Base-by-base conservation (phyloP, 2,329 filamentous ascomycete genomes). In the Fusarium verrucosum region DNA sequence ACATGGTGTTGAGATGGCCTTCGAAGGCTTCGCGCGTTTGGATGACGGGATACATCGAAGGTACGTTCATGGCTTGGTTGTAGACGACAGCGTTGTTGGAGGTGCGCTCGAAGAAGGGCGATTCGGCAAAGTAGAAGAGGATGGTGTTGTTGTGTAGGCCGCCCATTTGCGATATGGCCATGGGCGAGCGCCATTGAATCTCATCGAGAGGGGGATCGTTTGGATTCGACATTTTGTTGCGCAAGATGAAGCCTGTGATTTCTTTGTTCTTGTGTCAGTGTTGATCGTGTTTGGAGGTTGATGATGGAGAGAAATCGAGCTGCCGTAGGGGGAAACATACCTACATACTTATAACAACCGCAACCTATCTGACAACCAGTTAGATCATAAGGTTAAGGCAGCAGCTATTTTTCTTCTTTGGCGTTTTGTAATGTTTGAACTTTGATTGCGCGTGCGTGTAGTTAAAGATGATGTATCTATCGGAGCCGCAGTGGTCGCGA, bases 61-160 rank as follows among this genome's bases (percentile, higher is more conserved):
- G 79, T 73, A 89, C 89, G 76, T 82, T 86, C 75, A 85, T 80
- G 37, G 87, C 86, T 74, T 90, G 88, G 63, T 79, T 83, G 70
- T 83, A 84, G 35, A 90, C 79, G 32, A 89, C 80, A 64, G 84
- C 85, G 74, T 90, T 90, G 74, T 90, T 90, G 65, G 86, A 89
- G 3, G 86, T 89, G 59, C 78, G 81, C 75, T 90, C 87, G 77
- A 87, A 90, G 77, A 89, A 90, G 22, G 88, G 87, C 58, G 87
- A 90, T 60, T 84, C 79, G 66, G 87, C 83, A 67, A 90, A 90
- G 78, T 90, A 90, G 78, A 85, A 88, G 58, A 89, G 84, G 58
- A 90, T 81, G 41, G 82, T 83, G 73, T 90, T 89, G 66, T 81
- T 85, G 75, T 90, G 87, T 47, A 90, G 82, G 72, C 86, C 83